Evolutionary conservation across 371 early-diverging fungal genomes (phyloP), one percentile per base, ranked within the genome.

Genomic region (Dinochytrium kinnereticum): DNA sequence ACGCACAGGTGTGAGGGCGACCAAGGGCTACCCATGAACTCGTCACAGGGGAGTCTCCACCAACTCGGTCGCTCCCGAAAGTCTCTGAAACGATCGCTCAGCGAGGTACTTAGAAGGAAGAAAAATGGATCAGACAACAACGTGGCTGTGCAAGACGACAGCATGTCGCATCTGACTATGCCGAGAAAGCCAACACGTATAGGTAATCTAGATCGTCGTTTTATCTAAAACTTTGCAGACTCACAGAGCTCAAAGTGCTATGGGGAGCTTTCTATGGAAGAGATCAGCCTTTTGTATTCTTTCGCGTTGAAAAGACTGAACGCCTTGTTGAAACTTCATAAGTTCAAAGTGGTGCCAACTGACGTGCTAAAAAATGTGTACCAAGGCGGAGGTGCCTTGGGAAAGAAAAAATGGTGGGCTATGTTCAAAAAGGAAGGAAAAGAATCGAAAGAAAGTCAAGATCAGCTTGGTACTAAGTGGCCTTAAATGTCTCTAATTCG

Each of bases 231-330:
- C 49, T 13, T 21, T 55, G 13, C 15, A 68, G 68, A 68, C 36
- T 68, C 68, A 2, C 68, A 68, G 34, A 26, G 51, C 30, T 28
- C 68, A 33, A 68, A 68, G 39, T 73, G 73, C 59, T 81, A 81
- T 64, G 74, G 71, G 28, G 69, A 74, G 50, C 61, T 78, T 19
- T 40, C 81, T 7, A 59, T 61, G 13, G 76, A 74, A 7, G 81
- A 78, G 30, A 69, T 81, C 26, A 64, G 71, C 36, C 28, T 70
- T 5, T 50, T 81, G 19, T 65, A 61, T 1, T 1, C 40, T 28
- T 72, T 69, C 10, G 78, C 81, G 1, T 68, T 81, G 30, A 71
- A 72, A 61, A 55, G 79, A 39, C 59, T 81, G 5, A 74, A 77
- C 64, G 70, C 77, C 36, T 51, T 78, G 17, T 77, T 77, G 49